Conservation (phyloP, 306 rosid species). For the Erythrophleum fordii region DNA sequence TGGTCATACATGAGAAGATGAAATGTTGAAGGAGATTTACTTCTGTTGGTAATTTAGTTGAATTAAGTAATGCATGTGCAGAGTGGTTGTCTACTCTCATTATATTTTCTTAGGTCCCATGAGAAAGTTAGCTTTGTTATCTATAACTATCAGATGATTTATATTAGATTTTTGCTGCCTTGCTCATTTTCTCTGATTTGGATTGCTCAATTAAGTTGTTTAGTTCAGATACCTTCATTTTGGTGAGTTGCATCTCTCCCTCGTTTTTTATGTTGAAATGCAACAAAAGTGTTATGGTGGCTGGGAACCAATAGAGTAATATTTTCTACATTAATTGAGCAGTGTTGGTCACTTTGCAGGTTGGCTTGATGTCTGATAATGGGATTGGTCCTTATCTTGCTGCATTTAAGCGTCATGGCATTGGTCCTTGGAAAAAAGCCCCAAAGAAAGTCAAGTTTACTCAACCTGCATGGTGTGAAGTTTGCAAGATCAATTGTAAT, state of each 20-base stretch:
- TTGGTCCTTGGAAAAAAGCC: conserved; percentile 43
- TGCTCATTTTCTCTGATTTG: neutral
- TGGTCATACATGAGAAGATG: neutral
- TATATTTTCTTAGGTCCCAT: neutral
- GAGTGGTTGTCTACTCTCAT: conserved; percentile 7
- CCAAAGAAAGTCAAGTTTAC: conserved; percentile 54
- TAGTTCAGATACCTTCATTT: neutral
- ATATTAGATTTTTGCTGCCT: neutral
- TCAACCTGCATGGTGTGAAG: conserved; percentile 70
- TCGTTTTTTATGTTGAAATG: neutral
- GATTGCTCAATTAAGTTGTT: conserved; percentile 6
- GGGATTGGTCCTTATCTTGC: conserved; percentile 53
- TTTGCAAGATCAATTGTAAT: conserved; percentile 69
- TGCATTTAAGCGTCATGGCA: conserved; percentile 45
- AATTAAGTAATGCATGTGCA: neutral
- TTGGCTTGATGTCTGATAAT: conserved; percentile 47
- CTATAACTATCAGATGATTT: neutral
- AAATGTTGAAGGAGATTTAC: neutral
- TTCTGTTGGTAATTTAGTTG: neutral
- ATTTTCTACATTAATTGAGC: neutral
- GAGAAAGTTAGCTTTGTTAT: neutral
- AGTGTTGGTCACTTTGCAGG: conserved; percentile 45
- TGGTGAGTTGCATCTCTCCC: neutral
- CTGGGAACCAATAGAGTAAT: conserved; percentile 6
- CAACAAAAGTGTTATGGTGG: neutral